Conservation (phyloP, 176 grass and related monocot species). For the Eleusine coracana region DNA sequence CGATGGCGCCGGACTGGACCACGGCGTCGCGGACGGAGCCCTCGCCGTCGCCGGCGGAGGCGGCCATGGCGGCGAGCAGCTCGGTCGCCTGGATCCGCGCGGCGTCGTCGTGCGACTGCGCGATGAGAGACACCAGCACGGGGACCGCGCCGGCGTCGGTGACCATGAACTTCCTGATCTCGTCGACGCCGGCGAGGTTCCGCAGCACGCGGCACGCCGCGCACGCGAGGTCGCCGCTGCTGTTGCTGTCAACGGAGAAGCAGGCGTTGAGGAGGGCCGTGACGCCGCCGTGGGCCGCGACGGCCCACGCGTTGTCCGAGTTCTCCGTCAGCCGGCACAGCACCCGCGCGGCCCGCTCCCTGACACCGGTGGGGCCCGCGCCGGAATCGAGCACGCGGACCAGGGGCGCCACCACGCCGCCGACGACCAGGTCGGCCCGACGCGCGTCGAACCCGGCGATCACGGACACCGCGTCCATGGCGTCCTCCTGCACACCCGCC, state of each 20-base stretch:
- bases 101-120: constrained; percentile 25
- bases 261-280: constrained; percentile 63
- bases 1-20: constrained; percentile 46
- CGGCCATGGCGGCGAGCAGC: constrained; percentile 56
- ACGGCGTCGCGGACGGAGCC: constrained; percentile 14
- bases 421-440: constrained; percentile 55
- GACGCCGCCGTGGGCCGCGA: constrained; percentile 88
- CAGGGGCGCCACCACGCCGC: constrained; percentile 57
- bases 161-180: constrained; percentile 85
- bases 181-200: constrained; percentile 71
- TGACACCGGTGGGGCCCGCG: constrained; percentile 34
- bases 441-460: constrained; percentile 62
- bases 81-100: constrained; percentile 69
- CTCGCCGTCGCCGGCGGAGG: constrained; percentile 51
- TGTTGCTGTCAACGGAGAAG: not conserved
- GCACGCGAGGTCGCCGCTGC: constrained; percentile 50
- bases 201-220: constrained; percentile 67
- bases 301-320: constrained; percentile 88
- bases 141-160: constrained; percentile 57
- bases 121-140: constrained; percentile 54
- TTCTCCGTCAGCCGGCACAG: constrained; percentile 82
- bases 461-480: constrained; percentile 52
- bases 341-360: constrained; percentile 61
- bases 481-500: constrained; percentile 50
- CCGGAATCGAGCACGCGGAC: constrained; percentile 63